Evolutionary conservation across 1,139 yeast genomes (phyloP), one percentile per base, ranked within the genome.

Genomic region (Suhomyces bolitotheri): DNA sequence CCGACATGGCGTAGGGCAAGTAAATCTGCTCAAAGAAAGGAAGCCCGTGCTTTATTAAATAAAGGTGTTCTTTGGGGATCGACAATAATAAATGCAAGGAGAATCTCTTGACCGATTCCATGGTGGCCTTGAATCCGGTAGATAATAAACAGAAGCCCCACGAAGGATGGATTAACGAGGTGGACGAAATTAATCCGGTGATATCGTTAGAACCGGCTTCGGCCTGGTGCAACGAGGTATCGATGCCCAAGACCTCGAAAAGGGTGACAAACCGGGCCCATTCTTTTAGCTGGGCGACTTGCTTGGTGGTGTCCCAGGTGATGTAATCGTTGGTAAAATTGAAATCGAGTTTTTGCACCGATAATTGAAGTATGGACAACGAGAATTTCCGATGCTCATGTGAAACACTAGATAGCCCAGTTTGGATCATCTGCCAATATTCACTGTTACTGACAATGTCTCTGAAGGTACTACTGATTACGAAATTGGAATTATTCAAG

Each of bases 161-260:
- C 0, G 76, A 66, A 0, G 90, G 80, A 38, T 79, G 75, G 24
- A 82, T 67, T 13, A 71, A 58, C 0, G 80, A 71, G 1, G 54
- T 47, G 2, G 78, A 73, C 0, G 80, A 65, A 26, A 87, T 67
- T 16, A 87, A 58, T 2, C 62, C 63, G 4, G 80, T 58, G 26
- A 89, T 73, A 50, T 87, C 96, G 6, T 62, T 61, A 2, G 76
- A 60, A 0, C 95, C 94, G 9, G 89, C 96, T 47, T 82, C 82
- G 0, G 92, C 80, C 58, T 89, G 97, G 51, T 89, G 90, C 49
- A 86, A 64, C 0, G 96, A 85, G 0, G 96, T 82, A 54, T 89
- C 97, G 31, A 89, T 73, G 2, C 89, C 94, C 25, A 87, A 63
- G 31, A 89, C 83, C 52, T 89, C 96, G 46, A 79, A 83, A 10